Evolutionary conservation across 352 stramenopile genomes (phyloP).

Genomic region (Plasmopara viticola): DNA sequence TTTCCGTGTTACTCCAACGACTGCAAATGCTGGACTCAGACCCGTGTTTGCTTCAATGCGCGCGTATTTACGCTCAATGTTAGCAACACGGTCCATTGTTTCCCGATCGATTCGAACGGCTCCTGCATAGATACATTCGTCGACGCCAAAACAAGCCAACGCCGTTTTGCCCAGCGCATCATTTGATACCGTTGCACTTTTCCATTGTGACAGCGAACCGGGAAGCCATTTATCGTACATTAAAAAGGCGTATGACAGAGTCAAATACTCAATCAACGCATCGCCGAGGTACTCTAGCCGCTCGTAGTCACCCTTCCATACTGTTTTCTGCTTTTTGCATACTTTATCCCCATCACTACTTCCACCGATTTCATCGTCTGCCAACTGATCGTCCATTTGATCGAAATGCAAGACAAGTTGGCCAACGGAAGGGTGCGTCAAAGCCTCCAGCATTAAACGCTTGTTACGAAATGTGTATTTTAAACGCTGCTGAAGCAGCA

Average conservation of each 20-base stretch:
- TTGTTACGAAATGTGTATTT: slow-evolving; percentile 84
- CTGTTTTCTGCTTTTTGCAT: slow-evolving; percentile 36
- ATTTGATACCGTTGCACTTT: slow-evolving; percentile 81
- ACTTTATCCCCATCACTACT: slow-evolving; percentile 20
- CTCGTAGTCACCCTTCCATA: slow-evolving; percentile 84
- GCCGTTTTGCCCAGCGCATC: slow-evolving; percentile 80
- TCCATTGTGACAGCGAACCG: slow-evolving; percentile 75
- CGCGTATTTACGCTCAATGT: slow-evolving; percentile 48
- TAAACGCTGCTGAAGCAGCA: slow-evolving; percentile 60
- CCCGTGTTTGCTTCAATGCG: slow-evolving; percentile 15
- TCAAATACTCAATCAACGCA: slow-evolving; percentile 86
- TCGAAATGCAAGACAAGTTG: slow-evolving; percentile 47
- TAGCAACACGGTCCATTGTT: slow-evolving; percentile 41
- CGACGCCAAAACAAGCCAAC: slow-evolving; percentile 68
- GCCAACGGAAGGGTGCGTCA: slow-evolving; percentile 72
- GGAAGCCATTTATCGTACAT: slow-evolving; percentile 69
- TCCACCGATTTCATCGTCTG: slow-evolving; percentile 5
- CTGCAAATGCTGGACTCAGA: slow-evolving; percentile 22
- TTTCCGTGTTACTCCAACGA: slow-evolving; percentile 17
- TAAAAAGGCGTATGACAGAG: slow-evolving; percentile 75
- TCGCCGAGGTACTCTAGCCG: slow-evolving; percentile 86
- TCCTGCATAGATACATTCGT: slow-evolving; percentile 71
- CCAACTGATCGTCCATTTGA: slow-evolving; percentile 19
- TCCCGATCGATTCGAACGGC: slow-evolving; percentile 62
- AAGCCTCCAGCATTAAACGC: slow-evolving; percentile 61